phyloP scores from a whole-genome alignment of 1,139 yeast genomes.

The Spathaspora sp. region DNA sequence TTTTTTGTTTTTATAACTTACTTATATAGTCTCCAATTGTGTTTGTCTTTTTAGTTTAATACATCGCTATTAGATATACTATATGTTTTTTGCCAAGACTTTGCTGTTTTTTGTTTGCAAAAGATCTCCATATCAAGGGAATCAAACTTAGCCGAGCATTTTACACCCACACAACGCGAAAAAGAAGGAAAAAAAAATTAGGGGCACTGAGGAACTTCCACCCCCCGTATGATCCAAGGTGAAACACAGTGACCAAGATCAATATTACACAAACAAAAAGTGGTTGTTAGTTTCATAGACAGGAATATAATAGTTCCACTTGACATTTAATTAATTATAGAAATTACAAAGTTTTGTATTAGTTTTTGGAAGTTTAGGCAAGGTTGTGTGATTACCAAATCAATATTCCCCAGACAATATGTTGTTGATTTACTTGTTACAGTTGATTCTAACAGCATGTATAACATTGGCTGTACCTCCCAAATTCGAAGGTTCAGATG shows the following conservation, averaged over 20 bases:
- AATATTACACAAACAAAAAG: no score
- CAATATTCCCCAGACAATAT: no score
- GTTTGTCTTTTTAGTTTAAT: not conserved
- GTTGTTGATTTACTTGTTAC: not conserved
- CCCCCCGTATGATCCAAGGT: not conserved
- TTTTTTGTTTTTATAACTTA: not conserved
- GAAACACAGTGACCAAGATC: not conserved
- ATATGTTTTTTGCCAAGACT: not conserved
- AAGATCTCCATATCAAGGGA: no score
- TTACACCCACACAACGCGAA: no score
- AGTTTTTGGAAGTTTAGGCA: no score
- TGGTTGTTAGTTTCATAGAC: no score
- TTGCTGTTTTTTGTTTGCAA: no score
- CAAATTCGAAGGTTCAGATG: conserved; percentile 14
- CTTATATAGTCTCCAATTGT: not conserved
- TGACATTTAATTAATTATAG: no score
- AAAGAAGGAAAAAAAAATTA: not conserved
- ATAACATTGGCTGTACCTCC: conserved; percentile 21
- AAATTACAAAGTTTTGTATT: no score
- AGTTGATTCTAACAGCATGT: not conserved
- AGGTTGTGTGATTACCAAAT: no score
- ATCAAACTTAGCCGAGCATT: not conserved
- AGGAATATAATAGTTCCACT: no score
- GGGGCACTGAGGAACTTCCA: not conserved
- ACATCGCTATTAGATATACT: not conserved